phyloP scores from a whole-genome alignment of 2,329 filamentous ascomycete species.

The Sclerotinia borealis region DNA sequence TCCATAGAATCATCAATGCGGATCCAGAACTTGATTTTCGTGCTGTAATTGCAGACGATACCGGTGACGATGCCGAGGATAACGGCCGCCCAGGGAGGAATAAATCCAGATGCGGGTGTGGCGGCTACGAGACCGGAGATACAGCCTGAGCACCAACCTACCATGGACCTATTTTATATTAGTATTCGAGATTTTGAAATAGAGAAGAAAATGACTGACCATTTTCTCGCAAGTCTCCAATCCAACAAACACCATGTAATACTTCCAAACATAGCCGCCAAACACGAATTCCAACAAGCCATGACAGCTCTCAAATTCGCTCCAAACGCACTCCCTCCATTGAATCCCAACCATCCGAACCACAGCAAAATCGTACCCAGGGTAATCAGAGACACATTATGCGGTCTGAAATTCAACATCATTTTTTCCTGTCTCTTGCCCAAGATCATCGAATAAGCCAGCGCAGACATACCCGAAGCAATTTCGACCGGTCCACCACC shows the following conservation, averaged over 20 bases:
- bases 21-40: slow-evolving; percentile 50
- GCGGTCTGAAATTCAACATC: slow-evolving; percentile 99
- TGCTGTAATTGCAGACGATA: slow-evolving; percentile 61
- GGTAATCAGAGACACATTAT: slow-evolving; percentile 96
- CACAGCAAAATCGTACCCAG: slow-evolving; percentile 92
- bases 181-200: not conserved
- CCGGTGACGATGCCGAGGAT: slow-evolving; percentile 62
- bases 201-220: slow-evolving; percentile 33
- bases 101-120: slow-evolving; percentile 62
- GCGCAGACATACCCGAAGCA: slow-evolving; percentile 81
- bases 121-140: slow-evolving; percentile 67
- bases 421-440: slow-evolving; percentile 96
- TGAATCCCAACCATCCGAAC: slow-evolving; percentile 99
- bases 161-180: slow-evolving; percentile 55
- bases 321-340: slow-evolving; percentile 90
- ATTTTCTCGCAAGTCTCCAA: slow-evolving; percentile 60
- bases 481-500: slow-evolving; percentile 98
- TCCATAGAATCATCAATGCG: slow-evolving; percentile 66
- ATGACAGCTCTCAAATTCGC: slow-evolving; percentile 91
- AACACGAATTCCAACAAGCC: slow-evolving; percentile 96
- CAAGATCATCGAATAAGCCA: slow-evolving; percentile 93
- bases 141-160: slow-evolving; percentile 66
- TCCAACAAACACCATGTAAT: slow-evolving; percentile 95
- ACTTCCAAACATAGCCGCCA: slow-evolving; percentile 72
- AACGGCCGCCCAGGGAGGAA: slow-evolving; percentile 62